Conservation (phyloP, 2,329 filamentous ascomycete genomes). For the Sarocladium kiliense region DNA sequence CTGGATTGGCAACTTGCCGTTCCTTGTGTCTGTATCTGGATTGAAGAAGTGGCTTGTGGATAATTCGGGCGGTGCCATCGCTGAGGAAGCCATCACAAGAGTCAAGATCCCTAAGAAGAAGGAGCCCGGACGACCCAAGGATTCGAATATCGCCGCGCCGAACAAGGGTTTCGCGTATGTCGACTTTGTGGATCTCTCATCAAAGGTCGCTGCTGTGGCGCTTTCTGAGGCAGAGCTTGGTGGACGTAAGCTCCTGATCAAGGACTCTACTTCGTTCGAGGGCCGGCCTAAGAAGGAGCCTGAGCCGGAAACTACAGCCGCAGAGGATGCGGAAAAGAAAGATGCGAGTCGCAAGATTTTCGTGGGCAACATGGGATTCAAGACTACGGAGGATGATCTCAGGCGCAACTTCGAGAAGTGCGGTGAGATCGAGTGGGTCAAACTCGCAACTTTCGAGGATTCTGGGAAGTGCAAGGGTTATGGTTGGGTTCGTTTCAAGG, state of each 20-base stretch:
- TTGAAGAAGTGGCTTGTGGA: slow-evolving; percentile 76
- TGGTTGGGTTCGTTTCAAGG: slow-evolving; percentile 89
- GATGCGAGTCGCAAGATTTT: slow-evolving; percentile 80
- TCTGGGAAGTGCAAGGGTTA: slow-evolving; percentile 97
- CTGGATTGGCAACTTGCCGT: slow-evolving; percentile 96
- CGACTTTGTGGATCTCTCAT: slow-evolving; percentile 71
- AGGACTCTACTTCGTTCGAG: slow-evolving; percentile 84
- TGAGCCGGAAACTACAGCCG: slow-evolving; percentile 22
- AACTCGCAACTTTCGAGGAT: slow-evolving; percentile 94
- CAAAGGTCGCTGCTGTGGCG: slow-evolving; percentile 71
- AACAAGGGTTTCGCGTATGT: slow-evolving; percentile 98
- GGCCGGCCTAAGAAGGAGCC: slow-evolving; percentile 72
- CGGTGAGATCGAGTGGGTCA: slow-evolving; percentile 74
- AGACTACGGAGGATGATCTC: slow-evolving; percentile 75
- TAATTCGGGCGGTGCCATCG: slow-evolving; percentile 60
- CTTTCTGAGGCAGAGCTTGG: slow-evolving; percentile 78
- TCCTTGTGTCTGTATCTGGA: slow-evolving; percentile 67
- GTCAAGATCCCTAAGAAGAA: slow-evolving; percentile 71
- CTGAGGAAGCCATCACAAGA: slow-evolving; percentile 70
- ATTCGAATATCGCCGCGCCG: slow-evolving; percentile 13
- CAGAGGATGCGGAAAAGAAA: slow-evolving; percentile 21
- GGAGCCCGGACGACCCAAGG: slow-evolving; percentile 31
- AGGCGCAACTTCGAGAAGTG: slow-evolving; percentile 79
- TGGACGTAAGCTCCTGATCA: slow-evolving; percentile 83
- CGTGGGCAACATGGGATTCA: slow-evolving; percentile 83